Evolutionary conservation across 805 yeast genomes (phyloP).

Genomic region (Sugiyamaella valdiviana): DNA sequence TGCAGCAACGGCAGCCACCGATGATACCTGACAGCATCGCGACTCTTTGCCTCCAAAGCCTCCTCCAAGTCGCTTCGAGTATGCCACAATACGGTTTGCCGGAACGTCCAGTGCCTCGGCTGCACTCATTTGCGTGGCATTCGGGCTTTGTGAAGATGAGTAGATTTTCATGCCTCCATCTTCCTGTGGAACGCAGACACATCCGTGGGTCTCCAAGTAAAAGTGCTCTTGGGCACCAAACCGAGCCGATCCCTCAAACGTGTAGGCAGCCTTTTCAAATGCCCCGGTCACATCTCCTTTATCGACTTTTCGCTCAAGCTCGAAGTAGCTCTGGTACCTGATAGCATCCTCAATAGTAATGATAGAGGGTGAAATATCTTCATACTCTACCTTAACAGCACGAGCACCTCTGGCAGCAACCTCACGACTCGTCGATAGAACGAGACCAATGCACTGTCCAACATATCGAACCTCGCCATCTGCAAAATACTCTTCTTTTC

Average conservation of each 20-base stretch:
- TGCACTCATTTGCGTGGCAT: conserved; percentile 40
- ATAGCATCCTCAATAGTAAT: conserved; percentile 42
- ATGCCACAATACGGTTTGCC: conserved; percentile 36
- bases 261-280: conserved; percentile 30
- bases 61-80: conserved; percentile 43
- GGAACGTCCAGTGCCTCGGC: conserved; percentile 42
- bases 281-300: conserved; percentile 40
- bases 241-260: conserved; percentile 36
- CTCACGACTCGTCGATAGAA: conserved; percentile 36
- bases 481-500: conserved; percentile 41
- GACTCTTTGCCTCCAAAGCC: conserved; percentile 49
- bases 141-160: conserved; percentile 41
- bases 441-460: conserved; percentile 42
- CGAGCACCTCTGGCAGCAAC: conserved; percentile 40
- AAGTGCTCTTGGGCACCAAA: conserved; percentile 47
- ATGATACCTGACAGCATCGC: conserved; percentile 36
- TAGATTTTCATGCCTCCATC: conserved; percentile 42
- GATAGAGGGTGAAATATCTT: conserved; percentile 34
- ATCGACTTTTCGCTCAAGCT: conserved; percentile 31
- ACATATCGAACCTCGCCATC: conserved; percentile 37
- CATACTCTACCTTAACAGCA: conserved; percentile 39
- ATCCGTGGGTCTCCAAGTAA: conserved; percentile 43
- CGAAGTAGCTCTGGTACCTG: conserved; percentile 36
- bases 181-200: conserved; percentile 41
- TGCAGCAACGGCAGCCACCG: conserved; percentile 40